Conservation (phyloP, 225 moss, liverwort and hornwort genomes). For the Ulota crispa region DNA sequence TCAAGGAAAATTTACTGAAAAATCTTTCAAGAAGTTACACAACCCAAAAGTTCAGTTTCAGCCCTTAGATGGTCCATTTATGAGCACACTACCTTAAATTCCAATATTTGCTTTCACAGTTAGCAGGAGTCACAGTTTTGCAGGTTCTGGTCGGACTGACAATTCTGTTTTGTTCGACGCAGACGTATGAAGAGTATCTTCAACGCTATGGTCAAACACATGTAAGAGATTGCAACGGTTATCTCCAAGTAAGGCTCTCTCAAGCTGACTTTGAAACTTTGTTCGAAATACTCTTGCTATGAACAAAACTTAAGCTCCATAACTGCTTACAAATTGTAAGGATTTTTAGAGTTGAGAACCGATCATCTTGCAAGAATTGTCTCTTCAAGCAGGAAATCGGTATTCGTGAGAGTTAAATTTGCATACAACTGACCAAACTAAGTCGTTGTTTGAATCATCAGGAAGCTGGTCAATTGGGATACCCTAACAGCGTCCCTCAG, state of each 20-base stretch:
- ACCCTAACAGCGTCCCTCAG: constrained; percentile 34
- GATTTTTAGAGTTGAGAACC: neutral
- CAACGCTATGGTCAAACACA: constrained; percentile 81
- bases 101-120: neutral
- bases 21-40: no score
- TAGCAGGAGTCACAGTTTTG: neutral
- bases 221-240: constrained; percentile 63
- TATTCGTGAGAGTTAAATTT: neutral
- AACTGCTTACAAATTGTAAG: neutral
- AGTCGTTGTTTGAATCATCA: constrained; percentile 28
- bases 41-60: no score
- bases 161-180: constrained; percentile 14
- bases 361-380: constrained; percentile 1
- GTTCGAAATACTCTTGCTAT: neutral
- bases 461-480: constrained; percentile 49
- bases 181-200: constrained; percentile 99
- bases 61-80: no score
- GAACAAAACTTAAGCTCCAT: neutral
- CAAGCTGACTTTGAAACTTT: constrained; percentile 4
- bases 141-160: constrained; percentile 6
- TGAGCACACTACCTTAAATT: no score
- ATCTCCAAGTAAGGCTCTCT: constrained; percentile 63
- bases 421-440: constrained; percentile 15
- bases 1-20: no score
- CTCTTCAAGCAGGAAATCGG: neutral